Conservation (phyloP, 768 basidiomycete genomes). For the Mycena epipterygia region DNA sequence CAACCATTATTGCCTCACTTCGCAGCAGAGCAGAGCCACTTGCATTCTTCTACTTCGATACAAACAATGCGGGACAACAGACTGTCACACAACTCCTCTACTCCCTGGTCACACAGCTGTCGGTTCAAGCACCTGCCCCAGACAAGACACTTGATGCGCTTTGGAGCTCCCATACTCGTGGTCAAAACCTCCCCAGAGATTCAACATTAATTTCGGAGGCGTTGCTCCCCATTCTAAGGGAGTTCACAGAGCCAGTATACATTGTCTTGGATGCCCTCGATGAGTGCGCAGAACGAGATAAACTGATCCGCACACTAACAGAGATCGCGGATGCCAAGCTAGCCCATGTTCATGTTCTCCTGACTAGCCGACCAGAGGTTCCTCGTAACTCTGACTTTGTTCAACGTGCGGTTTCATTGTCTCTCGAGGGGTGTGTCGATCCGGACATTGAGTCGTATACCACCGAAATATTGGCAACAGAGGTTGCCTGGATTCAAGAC, state of each 20-base stretch:
- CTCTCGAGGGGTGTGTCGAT: conserved; percentile 1
- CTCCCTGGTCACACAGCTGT: conserved; percentile 39
- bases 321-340: conserved; percentile 11
- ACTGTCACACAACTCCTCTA: conserved; percentile 8
- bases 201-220: conserved; percentile 20
- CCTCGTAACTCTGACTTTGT: conserved; percentile 9
- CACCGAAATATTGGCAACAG: background rate
- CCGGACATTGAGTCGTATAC: conserved; percentile 19
- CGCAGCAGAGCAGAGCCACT: background rate
- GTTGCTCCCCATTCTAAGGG: conserved; percentile 25
- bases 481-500: background rate
- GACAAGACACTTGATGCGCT: conserved; percentile 6
- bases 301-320: conserved; percentile 25
- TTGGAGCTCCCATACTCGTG: background rate
- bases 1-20: conserved; percentile 1
- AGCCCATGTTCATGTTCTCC: background rate
- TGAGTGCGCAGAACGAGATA: conserved; percentile 33
- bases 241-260: conserved; percentile 18
- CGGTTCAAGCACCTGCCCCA: conserved; percentile 2
- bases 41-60: conserved; percentile 26
- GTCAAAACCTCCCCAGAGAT: background rate
- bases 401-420: background rate
- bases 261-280: conserved; percentile 41
- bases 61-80: conserved; percentile 2
- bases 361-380: conserved; percentile 36